A percentile compares a stretch with the other conserved stretches of the same genome.
Conservation (phyloP, 805 yeast genomes). For the Pichia exigua region DNA sequence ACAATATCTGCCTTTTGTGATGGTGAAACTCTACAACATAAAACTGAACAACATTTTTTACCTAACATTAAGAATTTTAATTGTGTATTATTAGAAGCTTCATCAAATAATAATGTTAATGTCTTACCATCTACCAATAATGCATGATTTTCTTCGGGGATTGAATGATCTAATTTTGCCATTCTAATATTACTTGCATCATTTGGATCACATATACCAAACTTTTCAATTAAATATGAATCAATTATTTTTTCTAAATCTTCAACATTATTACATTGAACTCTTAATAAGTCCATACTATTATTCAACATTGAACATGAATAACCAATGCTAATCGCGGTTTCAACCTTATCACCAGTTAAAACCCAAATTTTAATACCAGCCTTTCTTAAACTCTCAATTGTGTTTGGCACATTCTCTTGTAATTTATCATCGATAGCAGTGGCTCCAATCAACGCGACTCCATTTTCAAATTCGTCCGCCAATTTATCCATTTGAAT, state of each 20-base stretch:
- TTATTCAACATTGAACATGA: slow-evolving; percentile 64
- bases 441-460: slow-evolving; percentile 63
- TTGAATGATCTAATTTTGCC: slow-evolving; percentile 55
- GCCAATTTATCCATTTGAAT: slow-evolving; percentile 44
- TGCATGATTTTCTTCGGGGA: slow-evolving; percentile 52
- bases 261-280: slow-evolving; percentile 28
- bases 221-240: slow-evolving; percentile 16
- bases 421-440: slow-evolving; percentile 78
- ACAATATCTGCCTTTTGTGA: slow-evolving; percentile 77
- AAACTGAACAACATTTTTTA: slow-evolving; percentile 69
- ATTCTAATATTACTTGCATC: slow-evolving; percentile 33
- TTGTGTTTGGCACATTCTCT: slow-evolving; percentile 71
- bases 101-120: slow-evolving; percentile 27
- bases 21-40: slow-evolving; percentile 81
- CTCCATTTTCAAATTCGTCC: slow-evolving; percentile 50
- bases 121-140: slow-evolving; percentile 68
- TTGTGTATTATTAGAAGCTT: slow-evolving; percentile 23
- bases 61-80: slow-evolving; percentile 61
- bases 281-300: slow-evolving; percentile 60
- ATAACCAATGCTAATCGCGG: slow-evolving; percentile 78
- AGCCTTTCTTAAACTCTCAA: slow-evolving; percentile 55
- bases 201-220: slow-evolving; percentile 1
- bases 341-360: slow-evolving; percentile 77
- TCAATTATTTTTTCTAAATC: slow-evolving; percentile 13
- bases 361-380: slow-evolving; percentile 80